Evolutionary conservation across 805 yeast genomes (phyloP).

Genomic region (Komagataella mondaviorum): DNA sequence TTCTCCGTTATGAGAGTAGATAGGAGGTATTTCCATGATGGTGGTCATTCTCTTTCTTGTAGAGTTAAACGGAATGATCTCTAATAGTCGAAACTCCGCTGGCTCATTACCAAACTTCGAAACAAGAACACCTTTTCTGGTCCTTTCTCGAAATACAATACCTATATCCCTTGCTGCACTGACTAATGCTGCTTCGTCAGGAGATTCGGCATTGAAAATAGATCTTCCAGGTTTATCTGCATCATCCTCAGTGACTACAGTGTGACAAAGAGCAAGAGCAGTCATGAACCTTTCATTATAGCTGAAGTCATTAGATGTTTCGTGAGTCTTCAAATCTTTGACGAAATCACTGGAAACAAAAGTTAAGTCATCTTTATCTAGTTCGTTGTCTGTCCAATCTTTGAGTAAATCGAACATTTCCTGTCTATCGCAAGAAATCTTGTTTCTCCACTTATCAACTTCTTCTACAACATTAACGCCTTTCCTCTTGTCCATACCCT

Average conservation of each 20-base stretch:
- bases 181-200: constrained; percentile 77
- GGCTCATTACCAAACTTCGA: constrained; percentile 30
- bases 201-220: constrained; percentile 65
- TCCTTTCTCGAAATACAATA: constrained; percentile 41
- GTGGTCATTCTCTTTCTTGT: constrained; percentile 73
- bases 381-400: constrained; percentile 28
- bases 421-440: constrained; percentile 26
- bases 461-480: constrained; percentile 50
- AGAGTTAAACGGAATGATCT: constrained; percentile 52
- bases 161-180: constrained; percentile 66
- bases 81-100: constrained; percentile 33
- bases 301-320: constrained; percentile 20
- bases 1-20: constrained; percentile 9
- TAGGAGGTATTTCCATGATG: constrained; percentile 31
- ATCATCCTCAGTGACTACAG: constrained; percentile 50
- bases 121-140: constrained; percentile 29
- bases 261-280: constrained; percentile 61
- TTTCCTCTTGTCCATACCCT: constrained; percentile 52
- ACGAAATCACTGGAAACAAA: constrained; percentile 50
- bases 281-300: constrained; percentile 47
- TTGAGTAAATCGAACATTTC: constrained; percentile 34
- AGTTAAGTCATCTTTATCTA: constrained; percentile 36
- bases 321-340: constrained; percentile 30
- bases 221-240: constrained; percentile 20
- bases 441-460: constrained; percentile 22